Percentiles rank a stretch among this genome's conserved stretches.
phyloP scores from a whole-genome alignment of 176 grass and related monocot species.

The Puya raimondii region DNA sequence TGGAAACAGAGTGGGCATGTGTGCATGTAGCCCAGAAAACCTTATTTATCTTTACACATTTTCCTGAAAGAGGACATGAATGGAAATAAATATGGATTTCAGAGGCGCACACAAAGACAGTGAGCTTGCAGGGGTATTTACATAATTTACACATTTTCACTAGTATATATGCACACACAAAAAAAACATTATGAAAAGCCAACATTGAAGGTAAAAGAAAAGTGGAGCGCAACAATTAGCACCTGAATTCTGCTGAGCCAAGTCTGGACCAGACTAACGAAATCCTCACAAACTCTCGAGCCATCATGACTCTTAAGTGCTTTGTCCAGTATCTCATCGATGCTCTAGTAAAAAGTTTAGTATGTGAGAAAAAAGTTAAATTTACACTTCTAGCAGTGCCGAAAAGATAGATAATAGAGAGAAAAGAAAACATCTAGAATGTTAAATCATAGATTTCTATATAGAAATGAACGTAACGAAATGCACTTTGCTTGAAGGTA shows the following conservation, averaged over 20 bases:
- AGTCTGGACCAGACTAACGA: conserved; percentile 58
- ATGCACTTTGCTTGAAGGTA: neutral
- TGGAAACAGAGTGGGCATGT: no score
- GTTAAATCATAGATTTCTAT: neutral
- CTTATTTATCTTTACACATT: no score
- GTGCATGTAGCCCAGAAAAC: no score
- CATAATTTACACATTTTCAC: no score
- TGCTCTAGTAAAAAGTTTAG: conserved; percentile 40
- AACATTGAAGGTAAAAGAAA: conserved; percentile 15
- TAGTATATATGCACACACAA: neutral
- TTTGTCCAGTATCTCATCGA: conserved; percentile 63
- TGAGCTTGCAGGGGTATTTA: no score
- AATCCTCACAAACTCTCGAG: conserved; percentile 61
- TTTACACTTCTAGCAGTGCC: neutral
- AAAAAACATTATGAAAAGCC: conserved; percentile 22
- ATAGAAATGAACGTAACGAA: neutral
- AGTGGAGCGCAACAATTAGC: conserved; percentile 14
- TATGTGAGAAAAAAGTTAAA: neutral
- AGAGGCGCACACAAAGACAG: no score
- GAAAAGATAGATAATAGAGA: conserved; percentile 11
- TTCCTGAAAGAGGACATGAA: no score
- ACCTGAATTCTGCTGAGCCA: conserved; percentile 89
- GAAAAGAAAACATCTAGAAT: neutral
- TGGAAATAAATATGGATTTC: no score
- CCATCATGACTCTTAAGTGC: conserved; percentile 54